Percentiles rank a stretch among this genome's conserved stretches.
Evolutionary conservation across 2,329 filamentous ascomycete species (phyloP).

Genomic region (Fusarium sp.): DNA sequence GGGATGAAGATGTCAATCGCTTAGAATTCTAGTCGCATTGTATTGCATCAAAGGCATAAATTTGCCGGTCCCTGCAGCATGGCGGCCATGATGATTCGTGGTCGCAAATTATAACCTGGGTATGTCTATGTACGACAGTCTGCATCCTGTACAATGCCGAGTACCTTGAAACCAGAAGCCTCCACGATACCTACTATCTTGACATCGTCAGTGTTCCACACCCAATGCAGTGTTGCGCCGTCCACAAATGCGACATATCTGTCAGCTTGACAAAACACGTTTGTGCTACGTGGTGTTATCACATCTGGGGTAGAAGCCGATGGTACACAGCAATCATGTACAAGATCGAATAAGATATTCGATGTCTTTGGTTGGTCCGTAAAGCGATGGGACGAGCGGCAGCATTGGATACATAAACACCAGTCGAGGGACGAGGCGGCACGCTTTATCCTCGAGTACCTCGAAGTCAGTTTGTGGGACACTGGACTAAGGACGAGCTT

Average conservation of each 20-base stretch:
- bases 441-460: not conserved
- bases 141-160: conserved; percentile 19
- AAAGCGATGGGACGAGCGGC: conserved; percentile 19
- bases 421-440: not conserved
- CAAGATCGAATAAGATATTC: conserved; percentile 12
- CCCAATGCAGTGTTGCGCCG: not conserved
- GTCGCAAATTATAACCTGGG: not conserved
- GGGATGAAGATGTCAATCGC: conserved; percentile 57
- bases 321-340: conserved; percentile 17
- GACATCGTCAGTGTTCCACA: not conserved
- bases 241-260: conserved; percentile 20
- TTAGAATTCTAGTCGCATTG: conserved; percentile 23
- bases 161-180: conserved; percentile 17
- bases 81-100: conserved; percentile 8
- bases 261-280: conserved; percentile 41
- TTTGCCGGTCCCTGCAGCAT: conserved; percentile 2
- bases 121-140: not conserved
- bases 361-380: conserved; percentile 13
- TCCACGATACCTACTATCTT: not conserved
- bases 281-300: conserved; percentile 15
- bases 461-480: not conserved
- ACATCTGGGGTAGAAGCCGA: conserved; percentile 28
- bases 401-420: not conserved
- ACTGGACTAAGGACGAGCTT: not conserved
- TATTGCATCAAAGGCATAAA: not conserved